These are phyloP conservation scores for Pilatotrama ljubarskyi DNA, from an alignment of 768 basidiomycete species.

Conservation along the genomic window DNA sequence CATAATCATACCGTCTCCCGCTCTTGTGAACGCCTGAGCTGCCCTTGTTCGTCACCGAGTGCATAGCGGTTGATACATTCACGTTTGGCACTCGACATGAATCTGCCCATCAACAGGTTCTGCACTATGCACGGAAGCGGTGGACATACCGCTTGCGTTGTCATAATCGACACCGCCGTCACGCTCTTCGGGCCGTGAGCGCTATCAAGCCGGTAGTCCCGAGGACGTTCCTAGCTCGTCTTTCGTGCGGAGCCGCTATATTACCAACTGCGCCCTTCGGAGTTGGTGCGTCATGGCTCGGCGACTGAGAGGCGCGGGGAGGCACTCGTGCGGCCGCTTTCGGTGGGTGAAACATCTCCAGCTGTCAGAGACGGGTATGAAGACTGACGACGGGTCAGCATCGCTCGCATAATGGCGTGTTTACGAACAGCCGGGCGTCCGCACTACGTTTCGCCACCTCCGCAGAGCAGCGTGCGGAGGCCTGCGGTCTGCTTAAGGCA, in stretches of 20 bases:
- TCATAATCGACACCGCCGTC: not conserved
- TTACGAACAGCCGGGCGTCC: not conserved
- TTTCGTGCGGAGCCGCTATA: slow-evolving; percentile 15
- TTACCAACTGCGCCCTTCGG: slow-evolving; percentile 10
- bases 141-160: not conserved
- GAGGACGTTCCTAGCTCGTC: not conserved
- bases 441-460: slow-evolving; percentile 1
- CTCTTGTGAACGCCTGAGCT: not conserved
- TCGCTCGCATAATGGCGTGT: not conserved
- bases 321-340: not conserved
- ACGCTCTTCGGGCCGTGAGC: slow-evolving; percentile 4
- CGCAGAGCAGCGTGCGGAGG: not conserved
- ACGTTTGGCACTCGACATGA: not conserved
- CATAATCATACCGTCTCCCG: not conserved
- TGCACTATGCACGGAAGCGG: not conserved
- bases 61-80: slow-evolving; percentile 5
- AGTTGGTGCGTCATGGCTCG: not conserved
- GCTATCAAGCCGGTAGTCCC: not conserved
- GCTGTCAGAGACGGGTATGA: not conserved
- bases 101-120: slow-evolving; percentile 1
- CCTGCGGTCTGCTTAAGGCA: not conserved
- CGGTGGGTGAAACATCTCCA: slow-evolving; percentile 2
- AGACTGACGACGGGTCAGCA: not conserved
- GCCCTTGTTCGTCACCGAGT: not conserved
- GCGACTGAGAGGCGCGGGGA: not conserved